Conservation (phyloP, 805 yeast species). For the Wickerhamomyces alni region DNA sequence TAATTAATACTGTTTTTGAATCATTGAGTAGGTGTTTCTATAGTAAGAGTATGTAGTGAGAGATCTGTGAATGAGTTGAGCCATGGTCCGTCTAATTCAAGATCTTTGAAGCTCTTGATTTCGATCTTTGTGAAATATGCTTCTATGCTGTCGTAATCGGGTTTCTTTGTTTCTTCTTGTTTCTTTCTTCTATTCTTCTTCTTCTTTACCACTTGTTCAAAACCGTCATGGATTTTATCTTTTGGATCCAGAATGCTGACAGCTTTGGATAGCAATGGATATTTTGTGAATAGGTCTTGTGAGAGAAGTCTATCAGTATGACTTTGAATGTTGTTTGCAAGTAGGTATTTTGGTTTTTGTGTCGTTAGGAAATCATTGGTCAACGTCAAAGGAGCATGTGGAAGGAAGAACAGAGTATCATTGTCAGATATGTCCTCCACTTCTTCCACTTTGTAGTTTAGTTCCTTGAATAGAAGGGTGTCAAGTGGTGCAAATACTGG, state of each 20-base stretch:
- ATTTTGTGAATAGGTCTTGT: conserved; percentile 34
- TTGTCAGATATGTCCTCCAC: conserved; percentile 3
- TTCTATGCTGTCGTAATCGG: conserved; percentile 24
- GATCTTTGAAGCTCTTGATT: conserved; percentile 18
- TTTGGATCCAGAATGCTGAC: conserved; percentile 9
- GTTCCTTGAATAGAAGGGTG: conserved; percentile 22
- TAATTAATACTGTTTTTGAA: no score
- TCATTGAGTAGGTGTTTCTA: no score
- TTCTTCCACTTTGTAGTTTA: conserved; percentile 17
- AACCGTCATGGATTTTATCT: conserved; percentile 11
- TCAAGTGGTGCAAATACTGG: conserved; percentile 56
- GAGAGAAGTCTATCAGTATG: conserved; percentile 51
- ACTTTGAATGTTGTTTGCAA: conserved; percentile 46
- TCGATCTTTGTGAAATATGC: conserved; percentile 27
- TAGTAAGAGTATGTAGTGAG: conserved; percentile 35
- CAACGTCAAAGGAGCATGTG: conserved; percentile 65
- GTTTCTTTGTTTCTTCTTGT: conserved; percentile 22
- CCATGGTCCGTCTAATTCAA: conserved; percentile 34
- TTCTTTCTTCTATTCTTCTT: conserved; percentile 22
- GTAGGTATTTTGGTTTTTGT: conserved; percentile 31
- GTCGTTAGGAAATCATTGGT: conserved; percentile 35
- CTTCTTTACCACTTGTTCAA: conserved; percentile 19
- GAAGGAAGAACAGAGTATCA: conserved; percentile 50
- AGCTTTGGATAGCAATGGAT: conserved; percentile 38
- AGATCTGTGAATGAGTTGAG: conserved; percentile 48